Evolutionary conservation across 169 alveolate genomes (phyloP).

Genomic region (Plasmodium malariae): DNA sequence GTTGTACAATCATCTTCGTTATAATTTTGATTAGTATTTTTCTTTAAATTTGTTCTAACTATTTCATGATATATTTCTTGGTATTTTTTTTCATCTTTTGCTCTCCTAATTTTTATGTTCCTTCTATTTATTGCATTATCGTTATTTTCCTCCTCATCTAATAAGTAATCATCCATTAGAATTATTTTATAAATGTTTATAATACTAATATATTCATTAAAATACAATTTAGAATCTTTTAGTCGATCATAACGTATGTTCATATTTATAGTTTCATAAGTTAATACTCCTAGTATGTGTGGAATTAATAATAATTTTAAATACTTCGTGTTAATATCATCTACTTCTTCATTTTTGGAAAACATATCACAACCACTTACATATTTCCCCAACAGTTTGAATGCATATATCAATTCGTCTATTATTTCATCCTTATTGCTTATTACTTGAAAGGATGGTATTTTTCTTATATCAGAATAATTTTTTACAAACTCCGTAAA

Average conservation of each 20-base stretch:
- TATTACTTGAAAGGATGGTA: background rate
- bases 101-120: constrained; percentile 39
- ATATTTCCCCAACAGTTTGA: constrained; percentile 29
- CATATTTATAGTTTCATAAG: constrained; percentile 42
- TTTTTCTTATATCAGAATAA: background rate
- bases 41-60: background rate
- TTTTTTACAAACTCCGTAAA: constrained; percentile 9
- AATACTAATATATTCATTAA: constrained; percentile 12
- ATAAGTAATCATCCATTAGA: constrained; percentile 35
- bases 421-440: constrained; percentile 48
- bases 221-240: constrained; percentile 37
- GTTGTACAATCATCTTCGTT: background rate
- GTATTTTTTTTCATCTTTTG: constrained; percentile 51
- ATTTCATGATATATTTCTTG: constrained; percentile 29
- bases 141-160: constrained; percentile 1
- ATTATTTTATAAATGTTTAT: constrained; percentile 15
- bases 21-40: background rate
- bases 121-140: constrained; percentile 31
- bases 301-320: constrained; percentile 37
- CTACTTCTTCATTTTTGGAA: constrained; percentile 55
- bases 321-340: constrained; percentile 37
- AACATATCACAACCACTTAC: constrained; percentile 20
- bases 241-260: constrained; percentile 30
- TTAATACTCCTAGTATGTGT: constrained; percentile 17
- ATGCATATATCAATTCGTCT: constrained; percentile 46